phyloP scores from a whole-genome alignment of 2,329 filamentous ascomycete genomes.

The Xylariaceae sp. region DNA sequence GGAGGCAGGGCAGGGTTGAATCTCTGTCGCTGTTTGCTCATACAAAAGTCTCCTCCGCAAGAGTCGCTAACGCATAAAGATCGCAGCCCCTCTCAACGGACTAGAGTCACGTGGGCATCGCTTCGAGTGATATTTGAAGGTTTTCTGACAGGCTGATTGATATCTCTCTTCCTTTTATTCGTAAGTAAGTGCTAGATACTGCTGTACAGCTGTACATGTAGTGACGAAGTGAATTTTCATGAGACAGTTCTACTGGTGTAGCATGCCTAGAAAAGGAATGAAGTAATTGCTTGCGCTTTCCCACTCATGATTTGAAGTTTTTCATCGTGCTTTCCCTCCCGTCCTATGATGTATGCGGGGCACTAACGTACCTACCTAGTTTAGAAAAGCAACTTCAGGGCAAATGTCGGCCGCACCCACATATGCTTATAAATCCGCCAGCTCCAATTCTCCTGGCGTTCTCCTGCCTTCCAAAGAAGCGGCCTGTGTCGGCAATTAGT shows the following conservation, averaged over 20 bases:
- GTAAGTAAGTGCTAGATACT: too few relatives aligned
- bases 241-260: too few relatives aligned
- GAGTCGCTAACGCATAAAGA: slow-evolving; percentile 5
- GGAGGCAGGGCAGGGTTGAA: too few relatives aligned
- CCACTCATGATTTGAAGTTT: slow-evolving; percentile 5
- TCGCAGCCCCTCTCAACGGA: slow-evolving; percentile 11
- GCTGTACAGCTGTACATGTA: too few relatives aligned
- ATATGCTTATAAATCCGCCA: slow-evolving; percentile 30
- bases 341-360: slow-evolving; percentile 8
- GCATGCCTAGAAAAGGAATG: too few relatives aligned
- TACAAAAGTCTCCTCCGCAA: too few relatives aligned
- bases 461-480: slow-evolving; percentile 11
- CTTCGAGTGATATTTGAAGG: slow-evolving; percentile 11
- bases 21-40: too few relatives aligned
- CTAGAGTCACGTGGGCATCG: slow-evolving; percentile 14
- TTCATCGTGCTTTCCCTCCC: slow-evolving; percentile 13
- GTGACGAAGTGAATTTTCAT: too few relatives aligned
- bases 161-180: too few relatives aligned
- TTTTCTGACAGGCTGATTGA: too few relatives aligned
- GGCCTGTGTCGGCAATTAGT: slow-evolving; percentile 21
- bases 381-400: too few relatives aligned
- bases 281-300: neutral
- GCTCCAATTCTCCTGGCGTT: slow-evolving; percentile 7
- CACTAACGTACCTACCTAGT: slow-evolving; percentile 12
- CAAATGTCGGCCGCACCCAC: slow-evolving; percentile 21